Base-by-base conservation (phyloP, 2,329 filamentous ascomycete genomes). In the Colletotrichum caudatum region DNA sequence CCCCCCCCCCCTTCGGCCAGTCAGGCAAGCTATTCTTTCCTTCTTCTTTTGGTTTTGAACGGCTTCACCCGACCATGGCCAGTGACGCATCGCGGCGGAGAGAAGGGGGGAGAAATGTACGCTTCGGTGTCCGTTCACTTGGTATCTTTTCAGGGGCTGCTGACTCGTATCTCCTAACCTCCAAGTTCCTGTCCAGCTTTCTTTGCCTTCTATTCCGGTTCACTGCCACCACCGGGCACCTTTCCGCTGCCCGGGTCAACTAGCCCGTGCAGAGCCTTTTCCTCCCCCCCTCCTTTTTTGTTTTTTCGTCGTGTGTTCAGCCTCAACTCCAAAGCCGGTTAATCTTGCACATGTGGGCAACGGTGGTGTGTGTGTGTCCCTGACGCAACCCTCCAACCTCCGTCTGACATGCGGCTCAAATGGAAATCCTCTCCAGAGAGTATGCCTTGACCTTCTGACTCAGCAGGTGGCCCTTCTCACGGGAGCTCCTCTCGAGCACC, bases 381-480 rank as follows among this genome's bases (percentile, higher is more conserved):
- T 26, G 33, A 62, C 46, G 41, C 20, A 46, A 48, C 9, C 7
- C 8, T 16, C 44, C 7, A n/a, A 9, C 58, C 14, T 20, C 63
- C 48, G 54, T 57, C 69, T 60, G 66, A 64, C 54, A 64, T 70
- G 70, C 72, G 66, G 62, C 72, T 83, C 86, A 94, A 76, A 94
- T 84, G 64, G 87, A 81, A 76, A 97, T 90, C 81, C 90, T 89
- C 83, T 97, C 94, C 75, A 95, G 87, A 58, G 93, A 94, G 83
- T 98, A 97, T 75, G 91, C 90, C 67, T 92, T 93, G 73, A 95
- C 92, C 79, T 91, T 91, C 82, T 93, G 92, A 78, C 92, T 94
- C 78, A 92, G 89, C 80, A 97, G 82, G 81, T 93, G 90, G 23
- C 93, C 93, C 70, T 91, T 90, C 82, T 97, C 92, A 80, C 94